A percentile compares a stretch with the other conserved stretches of the same genome.
Conservation (phyloP, 176 grass and related monocot genomes). For the Bromus sterilis region DNA sequence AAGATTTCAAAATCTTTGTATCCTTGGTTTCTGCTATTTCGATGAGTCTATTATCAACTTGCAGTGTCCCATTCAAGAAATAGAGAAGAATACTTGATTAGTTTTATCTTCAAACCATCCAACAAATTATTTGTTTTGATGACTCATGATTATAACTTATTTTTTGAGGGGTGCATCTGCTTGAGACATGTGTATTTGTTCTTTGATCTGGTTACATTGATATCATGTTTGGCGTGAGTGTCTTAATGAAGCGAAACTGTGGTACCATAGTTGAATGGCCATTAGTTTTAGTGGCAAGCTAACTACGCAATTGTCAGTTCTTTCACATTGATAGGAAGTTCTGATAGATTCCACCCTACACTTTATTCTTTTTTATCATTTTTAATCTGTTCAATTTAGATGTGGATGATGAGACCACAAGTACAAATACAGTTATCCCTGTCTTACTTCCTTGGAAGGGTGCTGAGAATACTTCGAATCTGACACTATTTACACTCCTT, state of each 20-base stretch:
- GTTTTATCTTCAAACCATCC: slow-evolving; percentile 35
- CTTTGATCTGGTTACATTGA: too few relatives aligned
- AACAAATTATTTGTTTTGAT: too few relatives aligned
- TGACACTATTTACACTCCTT: too few relatives aligned
- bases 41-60: too few relatives aligned
- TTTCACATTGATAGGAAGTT: slow-evolving; percentile 69
- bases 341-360: slow-evolving; percentile 21
- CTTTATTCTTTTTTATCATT: rapidly evolving
- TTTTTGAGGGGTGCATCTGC: too few relatives aligned
- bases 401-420: slow-evolving; percentile 65
- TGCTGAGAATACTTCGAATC: slow-evolving; percentile 47
- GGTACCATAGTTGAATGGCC: slow-evolving; percentile 18
- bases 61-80: too few relatives aligned
- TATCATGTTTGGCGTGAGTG: too few relatives aligned
- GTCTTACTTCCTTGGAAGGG: slow-evolving; percentile 48
- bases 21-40: neutral
- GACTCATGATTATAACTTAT: too few relatives aligned
- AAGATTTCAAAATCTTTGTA: neutral
- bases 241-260: slow-evolving; percentile 44
- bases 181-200: too few relatives aligned
- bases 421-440: slow-evolving; percentile 76
- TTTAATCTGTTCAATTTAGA: neutral
- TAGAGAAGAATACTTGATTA: slow-evolving; percentile 3
- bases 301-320: too few relatives aligned
- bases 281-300: neutral